These are phyloP conservation scores for Nicotiana tabacum DNA, from an alignment of 257 asterid species.

Conservation along the genomic window DNA sequence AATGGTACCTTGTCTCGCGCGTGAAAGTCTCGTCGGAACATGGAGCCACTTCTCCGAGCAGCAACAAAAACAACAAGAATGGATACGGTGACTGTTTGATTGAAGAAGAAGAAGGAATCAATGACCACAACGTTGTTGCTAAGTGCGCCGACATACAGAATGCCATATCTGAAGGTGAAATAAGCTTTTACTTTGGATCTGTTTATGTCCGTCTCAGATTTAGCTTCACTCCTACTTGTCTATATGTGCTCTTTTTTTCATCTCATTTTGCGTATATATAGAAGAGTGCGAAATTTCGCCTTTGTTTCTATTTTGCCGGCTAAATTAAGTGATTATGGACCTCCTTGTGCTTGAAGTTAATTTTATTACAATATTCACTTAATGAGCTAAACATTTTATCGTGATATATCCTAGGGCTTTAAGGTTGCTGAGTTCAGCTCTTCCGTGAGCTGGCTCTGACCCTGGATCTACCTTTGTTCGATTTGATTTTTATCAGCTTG, in stretches of 20 bases:
- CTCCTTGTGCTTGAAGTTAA: conserved; percentile 10
- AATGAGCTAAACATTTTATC: not conserved
- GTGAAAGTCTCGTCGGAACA: conserved; percentile 50
- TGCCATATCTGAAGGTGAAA: conserved; percentile 82
- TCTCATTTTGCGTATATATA: not conserved
- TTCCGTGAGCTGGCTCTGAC: conserved; percentile 19
- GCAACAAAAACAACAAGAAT: conserved; percentile 47
- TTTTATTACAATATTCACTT: not conserved
- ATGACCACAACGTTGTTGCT: conserved; percentile 57
- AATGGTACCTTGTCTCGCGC: conserved; percentile 69
- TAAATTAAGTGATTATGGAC: not conserved
- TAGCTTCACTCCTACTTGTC: not conserved
- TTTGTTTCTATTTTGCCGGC: not conserved
- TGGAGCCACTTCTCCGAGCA: conserved; percentile 20
- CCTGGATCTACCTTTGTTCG: conserved; percentile 23
- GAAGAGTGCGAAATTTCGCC: not conserved
- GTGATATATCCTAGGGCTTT: not conserved
- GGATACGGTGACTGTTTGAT: conserved; percentile 62
- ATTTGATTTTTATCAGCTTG: conserved; percentile 5
- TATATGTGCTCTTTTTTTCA: not conserved
- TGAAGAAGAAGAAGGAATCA: conserved; percentile 85
- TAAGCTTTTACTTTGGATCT: conserved; percentile 19
- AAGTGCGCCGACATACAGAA: conserved; percentile 85
- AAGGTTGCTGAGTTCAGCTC: conserved; percentile 11
- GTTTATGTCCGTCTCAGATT: conserved; percentile 21